phyloP scores from a whole-genome alignment of 176 grass and related monocot species.

The Aegilops longissima region DNA sequence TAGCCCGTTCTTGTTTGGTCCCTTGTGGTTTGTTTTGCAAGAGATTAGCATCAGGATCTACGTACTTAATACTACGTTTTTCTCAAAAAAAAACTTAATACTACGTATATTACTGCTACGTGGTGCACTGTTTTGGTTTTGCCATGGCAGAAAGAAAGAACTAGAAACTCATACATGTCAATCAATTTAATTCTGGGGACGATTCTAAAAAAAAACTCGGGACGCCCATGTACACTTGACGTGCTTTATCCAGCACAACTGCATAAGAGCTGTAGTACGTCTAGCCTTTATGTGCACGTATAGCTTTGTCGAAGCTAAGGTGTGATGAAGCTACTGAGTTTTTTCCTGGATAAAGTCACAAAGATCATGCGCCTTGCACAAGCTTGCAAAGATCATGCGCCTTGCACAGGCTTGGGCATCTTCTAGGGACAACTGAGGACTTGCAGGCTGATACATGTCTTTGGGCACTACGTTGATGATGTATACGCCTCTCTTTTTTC shows the following conservation, averaged over 20 bases:
- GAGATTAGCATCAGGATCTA: constrained; percentile 22
- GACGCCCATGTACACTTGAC: not conserved
- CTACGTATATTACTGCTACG: too few relatives aligned
- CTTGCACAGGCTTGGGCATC: constrained; percentile 27
- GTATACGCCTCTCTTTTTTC: not conserved
- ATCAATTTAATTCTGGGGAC: not conserved
- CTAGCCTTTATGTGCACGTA: constrained; percentile 17
- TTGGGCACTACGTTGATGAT: constrained; percentile 25
- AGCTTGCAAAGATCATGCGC: constrained; percentile 22
- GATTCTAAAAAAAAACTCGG: not conserved
- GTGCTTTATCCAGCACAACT: not conserved
- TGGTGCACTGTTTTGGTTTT: not conserved
- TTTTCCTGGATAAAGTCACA: constrained; percentile 42
- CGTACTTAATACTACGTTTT: not conserved
- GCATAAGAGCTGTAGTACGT: not conserved
- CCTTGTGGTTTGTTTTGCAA: constrained; percentile 33
- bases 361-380: constrained; percentile 18
- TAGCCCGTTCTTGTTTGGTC: constrained; percentile 29
- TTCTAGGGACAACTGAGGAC: constrained; percentile 9
- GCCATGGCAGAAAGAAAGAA: not conserved
- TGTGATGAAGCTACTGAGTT: constrained; percentile 32
- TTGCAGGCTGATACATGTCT: not conserved
- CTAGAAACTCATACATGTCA: not conserved
- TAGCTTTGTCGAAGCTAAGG: constrained; percentile 23
- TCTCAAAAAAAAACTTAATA: not conserved